These are phyloP conservation scores for Metschnikowia anglica DNA, from an alignment of 805 yeast genomes.

Conservation along the genomic window DNA sequence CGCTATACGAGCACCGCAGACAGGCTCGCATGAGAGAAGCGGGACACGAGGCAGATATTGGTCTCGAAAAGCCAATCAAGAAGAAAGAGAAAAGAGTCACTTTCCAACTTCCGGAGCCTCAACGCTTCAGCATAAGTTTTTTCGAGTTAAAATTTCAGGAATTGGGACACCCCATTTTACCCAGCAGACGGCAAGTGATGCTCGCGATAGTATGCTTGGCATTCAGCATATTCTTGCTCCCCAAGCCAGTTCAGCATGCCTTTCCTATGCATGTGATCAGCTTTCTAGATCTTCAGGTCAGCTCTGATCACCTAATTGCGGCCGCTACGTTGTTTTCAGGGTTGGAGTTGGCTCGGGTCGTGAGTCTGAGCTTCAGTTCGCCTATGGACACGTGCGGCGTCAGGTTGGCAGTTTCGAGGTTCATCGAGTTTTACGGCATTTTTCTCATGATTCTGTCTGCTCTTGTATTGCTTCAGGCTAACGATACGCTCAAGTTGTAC, in stretches of 20 bases:
- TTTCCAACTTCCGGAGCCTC: slow-evolving; percentile 10
- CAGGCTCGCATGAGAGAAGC: not conserved
- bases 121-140: not conserved
- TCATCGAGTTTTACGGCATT: slow-evolving; percentile 14
- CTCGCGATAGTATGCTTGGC: slow-evolving; percentile 1
- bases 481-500: slow-evolving; percentile 15
- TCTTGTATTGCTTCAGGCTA: slow-evolving; percentile 8
- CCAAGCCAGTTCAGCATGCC: slow-evolving; percentile 20
- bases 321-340: slow-evolving; percentile 11
- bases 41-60: not conserved
- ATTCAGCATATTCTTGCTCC: slow-evolving; percentile 8
- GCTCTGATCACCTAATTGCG: slow-evolving; percentile 28
- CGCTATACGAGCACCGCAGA: slow-evolving; percentile 7
- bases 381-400: slow-evolving; percentile 3
- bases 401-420: slow-evolving; percentile 9
- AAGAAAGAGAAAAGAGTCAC: slow-evolving; percentile 5
- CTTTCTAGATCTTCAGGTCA: slow-evolving; percentile 13
- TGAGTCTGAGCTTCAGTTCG: not conserved
- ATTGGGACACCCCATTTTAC: not conserved
- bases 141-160: not conserved
- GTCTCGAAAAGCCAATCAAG: not conserved
- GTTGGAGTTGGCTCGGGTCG: slow-evolving; percentile 8
- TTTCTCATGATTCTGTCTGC: slow-evolving; percentile 9
- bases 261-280: slow-evolving; percentile 22
- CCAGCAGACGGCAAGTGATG: slow-evolving; percentile 1